Base-by-base conservation (phyloP, 129 eudicot species). In the Helianthus tuberosus region DNA sequence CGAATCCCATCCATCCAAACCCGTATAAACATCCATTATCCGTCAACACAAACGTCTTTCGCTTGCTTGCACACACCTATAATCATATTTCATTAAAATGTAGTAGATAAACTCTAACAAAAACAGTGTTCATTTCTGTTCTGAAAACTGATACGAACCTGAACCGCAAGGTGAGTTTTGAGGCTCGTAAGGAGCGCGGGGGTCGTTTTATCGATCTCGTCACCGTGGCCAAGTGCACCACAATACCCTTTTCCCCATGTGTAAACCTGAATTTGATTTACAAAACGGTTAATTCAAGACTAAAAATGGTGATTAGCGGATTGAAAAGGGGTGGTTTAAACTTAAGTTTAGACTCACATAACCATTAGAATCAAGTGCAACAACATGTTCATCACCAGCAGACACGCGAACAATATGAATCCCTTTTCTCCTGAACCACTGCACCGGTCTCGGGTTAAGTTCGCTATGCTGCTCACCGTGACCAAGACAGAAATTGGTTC, bases 211-310 rank as follows among this genome's bases (percentile, higher is more conserved):
- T 94, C 97, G 32, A 76, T 88, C 82, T 94, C 98, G 20, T 94
- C 97, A 3, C 97, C 98, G 76, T 90, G 97, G 17, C 98, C 98
- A 55, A 94, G 79, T 60, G 98, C 97, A 73, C 98, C 98, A 85
- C 98, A 94, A 23, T 94, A 94, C 52, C 99, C 97, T 84, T 94
- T 94, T 12, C 99, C 99, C 99, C 99, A 94, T 35, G 99, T 90
- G 79, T 91, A 85, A 13, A 94, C 99, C 99, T 94, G 76, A 15
- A 23, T 69, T 29, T 53, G 17, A 66, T 8, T 12, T 15, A n/a
- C 0, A 4, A 29, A 55, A 63, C 17, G 0, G 2, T 52, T 63
- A 50, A 36, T 10, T 52, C 41, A 3, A 64, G 65, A 32, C 38
- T 2, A 17, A 49, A 49, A 68, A 76, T 8, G 12, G 46, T 0